Conservation (phyloP, 192 early-diverging fungal species). For the Physocladia obscura region DNA sequence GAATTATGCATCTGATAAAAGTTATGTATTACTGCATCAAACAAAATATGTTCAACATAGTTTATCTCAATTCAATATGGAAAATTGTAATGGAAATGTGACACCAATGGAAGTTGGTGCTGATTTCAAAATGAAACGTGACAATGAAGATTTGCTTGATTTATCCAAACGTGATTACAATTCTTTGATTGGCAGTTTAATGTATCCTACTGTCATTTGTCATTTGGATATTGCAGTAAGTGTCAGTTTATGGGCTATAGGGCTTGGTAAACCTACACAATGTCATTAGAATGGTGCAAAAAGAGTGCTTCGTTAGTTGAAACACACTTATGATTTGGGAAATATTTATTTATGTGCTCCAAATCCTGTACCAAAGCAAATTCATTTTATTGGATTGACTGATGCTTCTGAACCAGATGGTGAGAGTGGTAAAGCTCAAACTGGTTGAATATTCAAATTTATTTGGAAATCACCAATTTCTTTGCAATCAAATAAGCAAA, state of each 20-base stretch:
- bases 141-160: background rate
- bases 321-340: background rate
- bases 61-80: background rate
- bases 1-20: background rate
- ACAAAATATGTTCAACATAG: conserved; percentile 1
- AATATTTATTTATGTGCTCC: background rate
- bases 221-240: background rate
- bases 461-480: background rate
- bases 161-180: background rate
- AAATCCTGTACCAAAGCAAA: background rate
- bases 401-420: background rate
- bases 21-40: background rate
- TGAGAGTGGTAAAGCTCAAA: background rate
- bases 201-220: background rate
- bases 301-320: background rate
- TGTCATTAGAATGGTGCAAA: background rate
- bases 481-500: background rate
- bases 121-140: background rate
- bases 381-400: background rate
- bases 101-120: conserved; percentile 4
- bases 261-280: background rate
- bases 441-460: background rate
- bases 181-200: background rate
- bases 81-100: background rate
- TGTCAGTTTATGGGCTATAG: background rate